Percentiles rank a stretch among this genome's conserved stretches.
phyloP scores from a whole-genome alignment of 441 rosid genomes.

The Metrosideros polymorpha region DNA sequence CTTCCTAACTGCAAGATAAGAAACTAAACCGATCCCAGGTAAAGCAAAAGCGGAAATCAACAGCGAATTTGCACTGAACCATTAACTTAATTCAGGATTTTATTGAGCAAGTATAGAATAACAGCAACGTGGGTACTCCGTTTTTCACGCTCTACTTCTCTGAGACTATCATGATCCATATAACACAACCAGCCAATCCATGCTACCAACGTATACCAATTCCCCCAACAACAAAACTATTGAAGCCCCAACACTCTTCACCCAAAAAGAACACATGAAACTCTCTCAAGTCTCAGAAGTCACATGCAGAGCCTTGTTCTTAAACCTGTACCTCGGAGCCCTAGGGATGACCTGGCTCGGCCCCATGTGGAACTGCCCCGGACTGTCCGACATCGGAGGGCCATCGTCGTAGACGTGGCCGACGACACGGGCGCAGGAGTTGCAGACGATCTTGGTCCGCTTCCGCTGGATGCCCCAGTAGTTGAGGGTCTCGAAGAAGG shows the following conservation, averaged over 20 bases:
- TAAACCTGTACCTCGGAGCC: conserved; percentile 71
- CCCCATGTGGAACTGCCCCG: conserved; percentile 74
- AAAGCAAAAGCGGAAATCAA: neutral
- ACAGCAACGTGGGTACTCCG: neutral
- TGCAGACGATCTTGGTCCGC: conserved; percentile 70
- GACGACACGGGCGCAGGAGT: conserved; percentile 42
- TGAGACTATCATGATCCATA: neutral
- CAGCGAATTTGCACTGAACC: neutral
- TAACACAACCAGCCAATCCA: neutral
- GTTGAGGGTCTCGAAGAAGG: conserved; percentile 74
- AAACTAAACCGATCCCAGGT: accelerated
- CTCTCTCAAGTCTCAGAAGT: conserved; percentile 42
- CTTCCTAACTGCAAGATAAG: neutral
- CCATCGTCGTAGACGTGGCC: conserved; percentile 90
- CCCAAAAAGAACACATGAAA: neutral
- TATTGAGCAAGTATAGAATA: neutral
- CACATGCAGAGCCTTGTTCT: conserved; percentile 57
- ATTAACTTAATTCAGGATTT: neutral
- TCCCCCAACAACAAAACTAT: neutral
- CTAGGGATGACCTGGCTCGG: conserved; percentile 89
- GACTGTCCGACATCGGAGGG: conserved; percentile 55
- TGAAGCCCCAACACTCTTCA: neutral
- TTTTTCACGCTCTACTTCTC: neutral
- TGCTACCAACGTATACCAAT: neutral
- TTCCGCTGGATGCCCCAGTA: conserved; percentile 87